Evolutionary conservation across 495 filamentous ascomycete genomes (phyloP).

Genomic region (Lasiosphaeria hispida): DNA sequence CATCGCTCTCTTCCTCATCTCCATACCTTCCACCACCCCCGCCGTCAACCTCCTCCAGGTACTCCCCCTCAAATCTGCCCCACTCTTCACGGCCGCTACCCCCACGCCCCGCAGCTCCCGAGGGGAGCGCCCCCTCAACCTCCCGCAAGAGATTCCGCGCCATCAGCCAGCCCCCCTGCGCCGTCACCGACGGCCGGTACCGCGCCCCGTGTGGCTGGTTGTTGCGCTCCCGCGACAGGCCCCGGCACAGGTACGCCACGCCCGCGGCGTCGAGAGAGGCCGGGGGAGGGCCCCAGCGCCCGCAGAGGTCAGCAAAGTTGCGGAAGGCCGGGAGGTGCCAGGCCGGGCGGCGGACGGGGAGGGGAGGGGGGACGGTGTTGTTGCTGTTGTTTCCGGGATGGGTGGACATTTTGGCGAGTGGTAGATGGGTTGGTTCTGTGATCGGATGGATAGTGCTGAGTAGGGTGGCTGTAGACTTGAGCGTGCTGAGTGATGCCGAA

Average conservation of each 20-base stretch:
- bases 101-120: not conserved
- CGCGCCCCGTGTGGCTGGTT: not conserved
- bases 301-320: conserved; percentile 1
- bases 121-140: not conserved
- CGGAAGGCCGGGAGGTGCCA: not conserved
- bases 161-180: conserved; percentile 1
- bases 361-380: not conserved
- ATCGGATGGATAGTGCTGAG: too few relatives aligned
- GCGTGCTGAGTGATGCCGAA: too few relatives aligned
- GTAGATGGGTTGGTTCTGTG: too few relatives aligned
- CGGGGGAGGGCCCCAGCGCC: conserved; percentile 7
- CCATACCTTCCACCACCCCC: not conserved
- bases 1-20: not conserved
- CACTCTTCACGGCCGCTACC: not conserved
- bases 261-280: not conserved
- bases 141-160: not conserved
- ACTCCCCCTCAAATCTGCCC: not conserved
- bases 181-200: not conserved
- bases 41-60: not conserved
- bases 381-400: not conserved
- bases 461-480: too few relatives aligned
- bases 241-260: conserved; percentile 2
- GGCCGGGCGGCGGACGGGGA: not conserved
- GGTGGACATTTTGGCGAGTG: not conserved
- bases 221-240: conserved; percentile 1